Evolutionary conservation across 2,329 filamentous ascomycete species (phyloP).

Genomic region (Penicillium digitatum): DNA sequence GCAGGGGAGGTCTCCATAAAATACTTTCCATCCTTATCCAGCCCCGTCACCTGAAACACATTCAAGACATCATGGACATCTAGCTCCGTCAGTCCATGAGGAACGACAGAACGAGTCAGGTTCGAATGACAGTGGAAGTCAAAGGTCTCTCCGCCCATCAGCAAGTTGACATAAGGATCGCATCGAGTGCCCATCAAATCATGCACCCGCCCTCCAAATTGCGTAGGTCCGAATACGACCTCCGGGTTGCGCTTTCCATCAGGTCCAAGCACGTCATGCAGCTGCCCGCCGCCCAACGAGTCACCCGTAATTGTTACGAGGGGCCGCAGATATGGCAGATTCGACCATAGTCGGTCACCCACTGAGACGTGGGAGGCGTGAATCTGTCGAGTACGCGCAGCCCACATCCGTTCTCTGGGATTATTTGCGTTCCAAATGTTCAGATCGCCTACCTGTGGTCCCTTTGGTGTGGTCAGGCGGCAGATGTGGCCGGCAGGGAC

Average conservation of each 20-base stretch:
- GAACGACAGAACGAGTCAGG: slow-evolving; percentile 66
- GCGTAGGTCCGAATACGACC: slow-evolving; percentile 35
- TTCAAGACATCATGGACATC: slow-evolving; percentile 85
- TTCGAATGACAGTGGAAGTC: slow-evolving; percentile 85
- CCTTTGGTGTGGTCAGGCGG: slow-evolving; percentile 69
- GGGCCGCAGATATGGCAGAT: slow-evolving; percentile 71
- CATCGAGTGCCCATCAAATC: slow-evolving; percentile 79
- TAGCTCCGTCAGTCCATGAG: slow-evolving; percentile 63
- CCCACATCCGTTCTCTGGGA: slow-evolving; percentile 78
- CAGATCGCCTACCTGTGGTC: slow-evolving; percentile 76
- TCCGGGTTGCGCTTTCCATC: slow-evolving; percentile 41
- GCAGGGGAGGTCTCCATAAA: slow-evolving; percentile 61
- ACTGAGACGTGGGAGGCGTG: slow-evolving; percentile 70
- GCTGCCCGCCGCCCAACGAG: slow-evolving; percentile 49
- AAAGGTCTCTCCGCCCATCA: slow-evolving; percentile 67
- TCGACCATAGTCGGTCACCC: slow-evolving; percentile 72
- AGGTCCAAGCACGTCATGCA: slow-evolving; percentile 35
- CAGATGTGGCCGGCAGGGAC: slow-evolving; percentile 66
- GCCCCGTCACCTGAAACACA: slow-evolving; percentile 77
- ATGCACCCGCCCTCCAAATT: slow-evolving; percentile 65
- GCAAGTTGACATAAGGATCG: slow-evolving; percentile 75
- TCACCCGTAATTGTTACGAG: slow-evolving; percentile 68
- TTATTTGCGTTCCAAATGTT: slow-evolving; percentile 78
- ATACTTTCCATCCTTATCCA: slow-evolving; percentile 68
- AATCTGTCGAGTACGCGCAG: slow-evolving; percentile 70